Evolutionary conservation across 768 basidiomycete genomes (phyloP), one percentile per base, ranked within the genome.

Genomic region (Calocybe gangraenosa): DNA sequence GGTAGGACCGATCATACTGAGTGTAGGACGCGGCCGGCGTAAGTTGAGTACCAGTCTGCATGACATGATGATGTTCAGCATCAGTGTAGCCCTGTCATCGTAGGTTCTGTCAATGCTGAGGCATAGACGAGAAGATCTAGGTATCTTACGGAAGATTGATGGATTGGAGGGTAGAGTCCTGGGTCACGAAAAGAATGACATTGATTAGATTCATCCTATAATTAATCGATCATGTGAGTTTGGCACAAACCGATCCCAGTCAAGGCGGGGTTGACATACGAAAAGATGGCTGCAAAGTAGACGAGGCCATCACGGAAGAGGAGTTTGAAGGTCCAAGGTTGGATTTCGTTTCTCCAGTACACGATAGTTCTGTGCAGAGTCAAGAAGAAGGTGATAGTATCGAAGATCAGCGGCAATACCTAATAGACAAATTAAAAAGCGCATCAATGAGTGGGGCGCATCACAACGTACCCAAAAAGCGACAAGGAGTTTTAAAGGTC

Each of bases 281-380:
- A 45, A 37, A 60, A 58, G 25, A 60, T 58, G 18, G 52, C 55
- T n/a, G 54, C 50, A 35, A 62, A 62, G 42, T 62, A 62, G 10
- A 58, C n/a, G 2, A 60, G 22, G 3, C 60, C 58, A 36, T 62
- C 58, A 8, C 55, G 48, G 39, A 45, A 46, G 4, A 42, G 19
- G 10, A 50, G 5, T 17, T 15, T 19, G 4, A 58, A 19, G 23
- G 41, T 44, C 18, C 35, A 40, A 33, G 35, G 42, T 34, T 19
- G 35, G 13, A 40, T 35, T 31, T 42, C 23, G 32, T 46, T 39
- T 23, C 19, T 32, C 48, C 48, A 45, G 30, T 45, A 33, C 15
- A 41, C 37, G 13, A 49, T 40, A 2, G 39, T 45, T 15, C 41
- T 37, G 17, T 40, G 25, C 40, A 49, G 28, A n/a, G 48, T 49